A percentile compares a stretch with the other conserved stretches of the same genome.
Conservation (phyloP, 2,329 filamentous ascomycete species). For the Ceratocystis cubensis region DNA sequence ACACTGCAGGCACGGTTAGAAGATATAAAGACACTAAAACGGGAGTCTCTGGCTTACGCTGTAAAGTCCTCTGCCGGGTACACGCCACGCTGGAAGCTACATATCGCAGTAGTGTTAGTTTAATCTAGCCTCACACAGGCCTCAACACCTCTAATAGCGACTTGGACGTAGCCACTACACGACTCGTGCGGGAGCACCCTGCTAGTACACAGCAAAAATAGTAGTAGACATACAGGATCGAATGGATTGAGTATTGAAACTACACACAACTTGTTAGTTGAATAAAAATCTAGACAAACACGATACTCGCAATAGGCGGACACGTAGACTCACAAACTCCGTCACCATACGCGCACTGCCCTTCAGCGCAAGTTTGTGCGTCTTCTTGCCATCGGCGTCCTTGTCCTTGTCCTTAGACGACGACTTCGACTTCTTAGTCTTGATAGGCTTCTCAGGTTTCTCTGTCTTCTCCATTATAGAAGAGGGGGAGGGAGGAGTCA, state of each 20-base stretch:
- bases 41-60: slow-evolving; percentile 45
- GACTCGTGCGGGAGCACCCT: not conserved
- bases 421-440: slow-evolving; percentile 16
- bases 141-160: not conserved
- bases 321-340: slow-evolving; percentile 74
- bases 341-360: slow-evolving; percentile 76
- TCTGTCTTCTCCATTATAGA: not conserved
- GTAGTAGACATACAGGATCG: slow-evolving; percentile 57
- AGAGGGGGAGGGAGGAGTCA: not conserved
- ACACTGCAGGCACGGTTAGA: slow-evolving; percentile 35
- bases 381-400: slow-evolving; percentile 65
- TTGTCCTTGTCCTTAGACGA: slow-evolving; percentile 23
- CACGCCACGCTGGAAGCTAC: slow-evolving; percentile 69
- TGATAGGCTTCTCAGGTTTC: slow-evolving; percentile 18
- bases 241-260: slow-evolving; percentile 98
- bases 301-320: slow-evolving; percentile 22
- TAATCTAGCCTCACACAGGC: not conserved
- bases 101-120: not conserved
- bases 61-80: slow-evolving; percentile 96
- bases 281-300: not conserved
- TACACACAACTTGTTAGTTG: slow-evolving; percentile 26
- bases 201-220: not conserved
- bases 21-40: not conserved
- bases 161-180: not conserved
- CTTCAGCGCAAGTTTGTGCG: slow-evolving; percentile 87